Evolutionary conservation across 2,329 filamentous ascomycete genomes (phyloP), one percentile per base, ranked within the genome.

Genomic region (Fusarium chuoi): DNA sequence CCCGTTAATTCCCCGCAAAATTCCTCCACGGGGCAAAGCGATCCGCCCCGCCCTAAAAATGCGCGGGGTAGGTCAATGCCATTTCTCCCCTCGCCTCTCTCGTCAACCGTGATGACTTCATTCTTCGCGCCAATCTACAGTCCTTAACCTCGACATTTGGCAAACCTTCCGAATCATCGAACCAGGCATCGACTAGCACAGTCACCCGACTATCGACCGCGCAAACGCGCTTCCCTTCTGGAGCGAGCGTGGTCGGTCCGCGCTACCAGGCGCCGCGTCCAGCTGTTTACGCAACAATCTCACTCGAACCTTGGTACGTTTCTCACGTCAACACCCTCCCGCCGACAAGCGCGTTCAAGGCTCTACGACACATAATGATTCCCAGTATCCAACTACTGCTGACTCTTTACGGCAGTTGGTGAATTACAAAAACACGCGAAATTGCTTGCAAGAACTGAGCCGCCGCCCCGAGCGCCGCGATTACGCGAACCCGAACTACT

Each of bases 371-470:
- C 0, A 24, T 5, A n/a, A 4, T 42, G 10, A 1, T 0, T 42
- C 0, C 3, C 10, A 22, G n/a, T 6, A 7, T 7, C 6, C 0
- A 24, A 44, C 1, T 6, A 24, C 4, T 24, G 5, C 0, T 18
- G 5, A 24, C 42, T 44, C 42, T 12, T 24, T 18, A 10, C 15
- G 11, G 3, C 3, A 24, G 42, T 0, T 3, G 17, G 18, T 18
- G 1, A 13, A 9, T 3, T 2, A 8, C 7, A 41, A 6, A 1
- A 44, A 12, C 5, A 18, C 15, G 18, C 5, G 12, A 10, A 24
- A 24, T 24, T 17, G 15, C n/a, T 4, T 64, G 79, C 84, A 54
- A 84, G 86, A 73, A 79, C 83, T 17, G 86, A 73, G 79, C 83
- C 18, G 86, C 87, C 7, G 83, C 81, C 39, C 81, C 83, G 12